Evolutionary conservation across 129 eudicot genomes (phyloP), one percentile per base, ranked within the genome.

Genomic region (Flaveria trinervia): DNA sequence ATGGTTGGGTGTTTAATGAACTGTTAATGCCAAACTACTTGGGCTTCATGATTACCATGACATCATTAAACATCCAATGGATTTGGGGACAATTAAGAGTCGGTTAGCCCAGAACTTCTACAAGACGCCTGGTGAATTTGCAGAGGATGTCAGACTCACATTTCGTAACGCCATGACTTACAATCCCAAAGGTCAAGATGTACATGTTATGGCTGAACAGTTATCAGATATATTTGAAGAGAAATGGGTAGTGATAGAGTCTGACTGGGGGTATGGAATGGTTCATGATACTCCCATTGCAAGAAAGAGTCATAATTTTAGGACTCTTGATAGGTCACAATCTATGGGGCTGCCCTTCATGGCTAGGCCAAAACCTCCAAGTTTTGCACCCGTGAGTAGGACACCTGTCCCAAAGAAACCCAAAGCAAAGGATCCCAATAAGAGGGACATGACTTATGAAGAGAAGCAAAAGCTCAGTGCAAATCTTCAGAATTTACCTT

Each of bases 401-500:
- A 89, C 93, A 7, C 97, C 96, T 11, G 90, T 39, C 62, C 97
- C 88, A 0, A 86, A 86, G 83, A 94, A 94, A 81, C 98, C 98
- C 1, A 94, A 94, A 86, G 98, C 98, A 0, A 91, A 80, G 59
- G 98, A 94, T 86, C 92, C 80, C 0, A 86, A 94, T 82, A 94
- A 94, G 79, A 89, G 98, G 86, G 89, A 89, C 76, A 94, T 94
- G 98, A 91, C 96, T 0, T 87, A 62, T 48, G 97, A 91, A 65
- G 98, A 94, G 87, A 94, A 87, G 86, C 89, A 88, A 79, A 94
- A 77, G 84, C 93, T 94, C 18, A 89, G 97, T 72, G 80, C 86
- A 5, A 85, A 94, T 74, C 98, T 94, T 65, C 96, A 94, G 85
- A 84, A 60, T 68, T 83, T 94, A 43, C 98, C 98, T 45, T 17